Base-by-base conservation (phyloP, 176 grass and related monocot species). In the Oryza officinalis region DNA sequence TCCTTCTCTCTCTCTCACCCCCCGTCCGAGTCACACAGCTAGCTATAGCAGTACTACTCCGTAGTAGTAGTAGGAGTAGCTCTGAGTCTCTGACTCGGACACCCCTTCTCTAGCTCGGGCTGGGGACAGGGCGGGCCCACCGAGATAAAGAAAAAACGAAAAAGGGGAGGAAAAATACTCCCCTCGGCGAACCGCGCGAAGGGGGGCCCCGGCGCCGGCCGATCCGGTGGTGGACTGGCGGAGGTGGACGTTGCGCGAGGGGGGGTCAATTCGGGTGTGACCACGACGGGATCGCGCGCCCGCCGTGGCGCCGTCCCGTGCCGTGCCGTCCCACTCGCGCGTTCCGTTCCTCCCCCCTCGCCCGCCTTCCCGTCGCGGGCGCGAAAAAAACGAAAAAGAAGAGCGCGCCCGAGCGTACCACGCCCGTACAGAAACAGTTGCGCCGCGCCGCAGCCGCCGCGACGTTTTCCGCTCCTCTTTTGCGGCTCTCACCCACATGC, bases 71-170 rank as follows among this genome's bases (percentile, higher is more conserved):
- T 23, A 52, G 49, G 0, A 17, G 46, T 2, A 66, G 37, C 74
- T 27, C 67, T 57, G 73, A 41, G 73, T 50, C 75, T 88, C 87
- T 80, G 87, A 22, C 54, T 59, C 67, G 49, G 49, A 54, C 32
- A 38, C 13, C 69, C 13, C 69, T 1, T 31, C 37, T 3, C 69
- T 75, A 35, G 66, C 75, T 7, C 69, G 5, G 17, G 40, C 41
- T 10, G 78, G 83, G 82, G 83, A 85, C 87, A 89, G 18, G 0
- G 9, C 1, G 73, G 82, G 2, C 67, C 83, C 67, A 13, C 78
- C 72, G 1, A 17, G 27, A 46, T 69, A 44, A 86, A 90, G 73
- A 80, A 81, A 76, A 84, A 86, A 37, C 43, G 66, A 47, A 61
- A 49, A 79, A 54, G 18, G 18, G 1, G 18, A 38, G 69, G 74